Percentiles rank a stretch among this genome's conserved stretches.
Evolutionary conservation across 2,329 filamentous ascomycete genomes (phyloP).

Genomic region (Curvularia sp.): DNA sequence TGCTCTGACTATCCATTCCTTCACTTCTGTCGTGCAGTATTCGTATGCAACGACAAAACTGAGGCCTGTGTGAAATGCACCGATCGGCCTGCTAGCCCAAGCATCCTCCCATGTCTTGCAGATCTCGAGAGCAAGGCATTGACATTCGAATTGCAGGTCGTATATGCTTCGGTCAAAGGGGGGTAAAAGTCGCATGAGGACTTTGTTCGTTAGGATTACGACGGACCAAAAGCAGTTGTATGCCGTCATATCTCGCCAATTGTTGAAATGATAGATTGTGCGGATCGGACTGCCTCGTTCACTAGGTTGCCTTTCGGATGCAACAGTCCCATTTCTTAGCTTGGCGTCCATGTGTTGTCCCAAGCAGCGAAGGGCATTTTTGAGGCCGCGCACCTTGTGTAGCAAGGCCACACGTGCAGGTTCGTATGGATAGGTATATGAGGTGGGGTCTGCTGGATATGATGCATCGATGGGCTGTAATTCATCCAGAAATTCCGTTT

Average conservation of each 20-base stretch:
- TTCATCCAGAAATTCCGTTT: constrained; percentile 24
- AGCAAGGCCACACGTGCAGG: constrained; percentile 26
- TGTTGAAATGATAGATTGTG: constrained; percentile 39
- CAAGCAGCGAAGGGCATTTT: constrained; percentile 30
- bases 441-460: background rate
- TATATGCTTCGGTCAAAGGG: constrained; percentile 29
- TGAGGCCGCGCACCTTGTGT: constrained; percentile 34
- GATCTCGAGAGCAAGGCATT: constrained; percentile 37
- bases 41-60: constrained; percentile 46
- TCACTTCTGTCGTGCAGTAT: constrained; percentile 33
- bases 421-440: constrained; percentile 7
- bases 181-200: constrained; percentile 39
- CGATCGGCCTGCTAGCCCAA: constrained; percentile 43
- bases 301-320: constrained; percentile 28
- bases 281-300: constrained; percentile 30
- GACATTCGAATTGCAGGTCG: constrained; percentile 37
- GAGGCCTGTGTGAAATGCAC: constrained; percentile 41
- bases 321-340: constrained; percentile 31
- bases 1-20: constrained; percentile 37
- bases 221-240: constrained; percentile 46
- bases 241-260: constrained; percentile 40
- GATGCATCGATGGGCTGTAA: constrained; percentile 17
- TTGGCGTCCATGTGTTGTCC: constrained; percentile 31
- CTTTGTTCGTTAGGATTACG: constrained; percentile 40
- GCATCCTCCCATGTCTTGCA: constrained; percentile 48